phyloP scores from a whole-genome alignment of 345 rosid genomes.

The Arabis hirsuta region DNA sequence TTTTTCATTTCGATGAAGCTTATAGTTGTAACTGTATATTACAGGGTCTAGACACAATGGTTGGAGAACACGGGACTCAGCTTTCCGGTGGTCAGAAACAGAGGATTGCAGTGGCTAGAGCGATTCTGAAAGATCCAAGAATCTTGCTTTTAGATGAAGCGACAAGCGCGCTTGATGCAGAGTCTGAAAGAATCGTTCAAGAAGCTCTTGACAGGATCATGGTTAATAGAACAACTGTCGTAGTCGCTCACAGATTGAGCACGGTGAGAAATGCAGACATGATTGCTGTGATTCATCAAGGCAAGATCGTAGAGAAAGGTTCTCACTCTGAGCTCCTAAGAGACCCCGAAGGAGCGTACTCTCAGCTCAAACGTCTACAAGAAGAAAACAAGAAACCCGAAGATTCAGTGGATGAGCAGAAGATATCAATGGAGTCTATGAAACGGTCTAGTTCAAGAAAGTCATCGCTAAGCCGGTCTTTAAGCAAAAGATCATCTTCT shows the following conservation, averaged over 20 bases:
- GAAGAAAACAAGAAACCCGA: conserved; percentile 59
- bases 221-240: conserved; percentile 64
- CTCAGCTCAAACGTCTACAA: conserved; percentile 80
- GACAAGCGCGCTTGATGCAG: conserved; percentile 76
- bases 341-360: conserved; percentile 85
- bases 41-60: conserved; percentile 72
- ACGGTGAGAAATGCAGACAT: conserved; percentile 59
- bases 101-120: conserved; percentile 74
- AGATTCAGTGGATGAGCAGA: conserved; percentile 48
- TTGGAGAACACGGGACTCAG: conserved; percentile 82
- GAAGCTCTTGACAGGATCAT: conserved; percentile 67
- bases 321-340: conserved; percentile 65
- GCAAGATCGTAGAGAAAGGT: conserved; percentile 68
- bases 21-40: conserved; percentile 20
- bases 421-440: conserved; percentile 41
- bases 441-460: conserved; percentile 52
- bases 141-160: conserved; percentile 80
- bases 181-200: conserved; percentile 65
- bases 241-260: conserved; percentile 68
- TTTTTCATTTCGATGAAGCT: neutral
- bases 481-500: conserved; percentile 67
- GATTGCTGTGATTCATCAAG: conserved; percentile 65
- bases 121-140: conserved; percentile 68
- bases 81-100: conserved; percentile 88
- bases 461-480: conserved; percentile 49